Evolutionary conservation across 2,329 filamentous ascomycete genomes (phyloP).

Genomic region (Davidsoniella australis): DNA sequence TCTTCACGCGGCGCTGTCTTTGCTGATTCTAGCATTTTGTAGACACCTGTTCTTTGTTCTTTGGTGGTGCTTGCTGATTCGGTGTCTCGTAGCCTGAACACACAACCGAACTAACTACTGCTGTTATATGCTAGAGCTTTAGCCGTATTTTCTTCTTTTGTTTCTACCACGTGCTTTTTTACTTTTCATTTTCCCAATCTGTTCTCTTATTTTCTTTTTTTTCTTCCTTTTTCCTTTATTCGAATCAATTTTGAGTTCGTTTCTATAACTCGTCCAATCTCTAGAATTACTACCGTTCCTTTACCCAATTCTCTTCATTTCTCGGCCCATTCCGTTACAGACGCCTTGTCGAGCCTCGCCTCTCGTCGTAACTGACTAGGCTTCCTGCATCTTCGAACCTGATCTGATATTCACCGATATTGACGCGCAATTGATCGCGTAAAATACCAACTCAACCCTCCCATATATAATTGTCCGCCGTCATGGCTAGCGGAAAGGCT

Average conservation of each 20-base stretch:
- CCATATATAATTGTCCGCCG: conserved; percentile 7
- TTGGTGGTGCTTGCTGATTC: conserved; percentile 6
- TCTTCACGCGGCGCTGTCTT: neutral
- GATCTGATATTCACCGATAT: neutral
- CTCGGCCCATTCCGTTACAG: neutral
- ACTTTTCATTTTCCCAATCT: neutral
- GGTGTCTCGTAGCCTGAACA: conserved; percentile 10
- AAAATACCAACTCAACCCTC: neutral
- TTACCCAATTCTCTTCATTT: conserved; percentile 7
- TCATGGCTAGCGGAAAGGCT: conserved; percentile 38
- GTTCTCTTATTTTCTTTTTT: neutral
- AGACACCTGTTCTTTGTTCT: conserved; percentile 12
- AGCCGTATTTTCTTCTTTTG: conserved; percentile 7
- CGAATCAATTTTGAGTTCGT: conserved; percentile 6
- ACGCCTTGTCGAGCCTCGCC: neutral
- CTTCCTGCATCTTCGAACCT: neutral
- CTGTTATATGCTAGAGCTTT: conserved; percentile 4
- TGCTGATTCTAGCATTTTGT: conserved; percentile 6
- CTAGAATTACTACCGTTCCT: conserved; percentile 7
- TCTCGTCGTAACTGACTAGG: neutral
- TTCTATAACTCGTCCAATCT: conserved; percentile 14
- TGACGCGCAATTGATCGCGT: conserved; percentile 5
- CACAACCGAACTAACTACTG: neutral
- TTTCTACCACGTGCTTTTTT: neutral
- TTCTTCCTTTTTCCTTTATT: neutral